Evolutionary conservation across 257 asterid species (phyloP), one percentile per base, ranked within the genome.

Genomic region (Salvia hispanica): DNA sequence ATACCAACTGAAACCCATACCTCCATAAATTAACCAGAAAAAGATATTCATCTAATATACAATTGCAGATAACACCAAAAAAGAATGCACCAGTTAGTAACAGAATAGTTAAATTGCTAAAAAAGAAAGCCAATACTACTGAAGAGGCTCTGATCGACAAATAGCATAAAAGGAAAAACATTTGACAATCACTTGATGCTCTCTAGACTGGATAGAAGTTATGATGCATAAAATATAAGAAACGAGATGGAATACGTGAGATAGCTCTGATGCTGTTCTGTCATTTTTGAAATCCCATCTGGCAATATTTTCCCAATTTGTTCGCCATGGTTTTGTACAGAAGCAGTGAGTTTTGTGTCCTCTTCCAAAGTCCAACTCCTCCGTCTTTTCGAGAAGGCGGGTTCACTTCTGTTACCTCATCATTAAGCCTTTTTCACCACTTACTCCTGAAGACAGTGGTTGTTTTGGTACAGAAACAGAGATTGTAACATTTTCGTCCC

Each of bases 291-390:
- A 92, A 58, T 82, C 95, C 62, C 63, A 84, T 81, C 80, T 82
- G 66, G 84, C 83, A 57, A 90, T 85, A 77, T 63, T 72, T 63
- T 83, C 85, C 98, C 96, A 90, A 78, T 74, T 86, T 40, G 77
- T 55, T 90, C 97, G 58, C 97, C 95, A 52, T 77, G 68, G 62
- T 85, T 86, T 56, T 81, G 77, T 60, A 90, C 96, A 57, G 98
- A 90, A 58, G 93, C 86, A 44, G 86, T 68, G 37, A 92, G 96
- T 78, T 85, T 83, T 57, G 15, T 25, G 73, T 90, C 97, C 77
- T 92, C 96, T 54, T 80, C 88, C 6, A 64, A 15, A 55, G 97
- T 70, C 98, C 97, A 92, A 47, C 69, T 74, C 72, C 81, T 83
- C 71, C 88, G 79, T 80, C 76, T 88, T 74, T 86, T 15, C 82